Evolutionary conservation across 2,329 filamentous ascomycete species (phyloP), one percentile per base, ranked within the genome.

Genomic region (Microsporum canis): DNA sequence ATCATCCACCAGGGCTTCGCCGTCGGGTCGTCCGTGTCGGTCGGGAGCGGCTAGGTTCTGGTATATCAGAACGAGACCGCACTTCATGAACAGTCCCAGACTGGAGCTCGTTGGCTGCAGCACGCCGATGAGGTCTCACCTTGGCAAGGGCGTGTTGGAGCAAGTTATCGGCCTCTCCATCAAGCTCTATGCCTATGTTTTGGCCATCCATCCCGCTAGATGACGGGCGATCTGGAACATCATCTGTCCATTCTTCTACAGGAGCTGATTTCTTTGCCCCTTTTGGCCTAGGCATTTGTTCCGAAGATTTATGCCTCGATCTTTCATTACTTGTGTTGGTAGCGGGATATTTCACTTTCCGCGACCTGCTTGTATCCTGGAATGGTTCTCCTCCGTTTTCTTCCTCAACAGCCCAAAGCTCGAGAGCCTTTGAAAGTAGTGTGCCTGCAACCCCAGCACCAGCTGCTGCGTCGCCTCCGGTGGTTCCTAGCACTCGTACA

Each of bases 361-460:
- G 55, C 7, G 49, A 29, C 31, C 34, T 55, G 51, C 31, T 17
- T 51, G 33, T 12, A 57, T 56, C 41, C 17, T 38, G 17, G 49
- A 59, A 60, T 27, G 36, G 57, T 8, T 60, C 57, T 33, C 29
- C 39, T 55, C 60, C 61, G 14, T 64, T 61, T 31, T 70, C 69
- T 29, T 67, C 72, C 60, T 78, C 76, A 1, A 73, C 34, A 3
- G 76, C 72, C 77, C 77, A 79, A 53, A 78, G 72, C 61, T 78
- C 76, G 39, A 79, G 67, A 0, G 76, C 76, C 1, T 74, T 73
- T 12, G 73, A 74, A 3, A 78, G 70, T 10, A 79, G 68, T 0
- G 76, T 77, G 8, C 76, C 76, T 2, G 77, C 77, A 56, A 78
- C 72, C 1, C 77, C 77, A 3, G 77, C 77, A 58, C 77, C 77